Conservation (phyloP, 345 rosid genomes). For the Populus nigra region DNA sequence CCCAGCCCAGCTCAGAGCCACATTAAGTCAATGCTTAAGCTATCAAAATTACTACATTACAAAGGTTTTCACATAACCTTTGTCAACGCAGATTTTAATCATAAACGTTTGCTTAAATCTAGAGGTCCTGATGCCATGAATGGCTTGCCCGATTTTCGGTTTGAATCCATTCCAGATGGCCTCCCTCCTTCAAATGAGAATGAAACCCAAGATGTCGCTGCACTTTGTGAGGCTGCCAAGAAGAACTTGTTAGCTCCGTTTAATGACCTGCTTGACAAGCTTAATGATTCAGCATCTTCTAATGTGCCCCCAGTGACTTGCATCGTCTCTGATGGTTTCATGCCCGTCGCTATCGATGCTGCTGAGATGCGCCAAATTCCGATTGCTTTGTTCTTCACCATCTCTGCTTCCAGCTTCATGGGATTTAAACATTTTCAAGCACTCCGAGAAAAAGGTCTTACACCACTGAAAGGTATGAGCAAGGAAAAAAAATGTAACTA, state of each 20-base stretch:
- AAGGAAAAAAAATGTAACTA: not conserved
- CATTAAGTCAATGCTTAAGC: not conserved
- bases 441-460: not conserved
- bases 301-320: not conserved
- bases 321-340: not conserved
- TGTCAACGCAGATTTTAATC: not conserved
- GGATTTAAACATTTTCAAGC: not conserved
- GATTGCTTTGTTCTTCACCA: not conserved
- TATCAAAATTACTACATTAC: not conserved
- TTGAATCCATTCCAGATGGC: not conserved
- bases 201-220: not conserved
- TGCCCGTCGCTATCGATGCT: not conserved
- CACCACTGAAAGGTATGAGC: not conserved
- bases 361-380: not conserved
- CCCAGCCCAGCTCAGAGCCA: not conserved
- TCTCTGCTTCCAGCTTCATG: not conserved
- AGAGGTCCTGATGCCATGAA: not conserved
- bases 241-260: not conserved
- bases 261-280: not conserved
- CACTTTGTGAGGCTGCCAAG: not conserved
- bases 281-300: not conserved
- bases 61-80: not conserved
- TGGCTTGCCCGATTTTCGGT: not conserved
- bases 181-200: not conserved
- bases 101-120: not conserved